phyloP scores from a whole-genome alignment of 768 basidiomycete genomes.

The Boletus patriciae region DNA sequence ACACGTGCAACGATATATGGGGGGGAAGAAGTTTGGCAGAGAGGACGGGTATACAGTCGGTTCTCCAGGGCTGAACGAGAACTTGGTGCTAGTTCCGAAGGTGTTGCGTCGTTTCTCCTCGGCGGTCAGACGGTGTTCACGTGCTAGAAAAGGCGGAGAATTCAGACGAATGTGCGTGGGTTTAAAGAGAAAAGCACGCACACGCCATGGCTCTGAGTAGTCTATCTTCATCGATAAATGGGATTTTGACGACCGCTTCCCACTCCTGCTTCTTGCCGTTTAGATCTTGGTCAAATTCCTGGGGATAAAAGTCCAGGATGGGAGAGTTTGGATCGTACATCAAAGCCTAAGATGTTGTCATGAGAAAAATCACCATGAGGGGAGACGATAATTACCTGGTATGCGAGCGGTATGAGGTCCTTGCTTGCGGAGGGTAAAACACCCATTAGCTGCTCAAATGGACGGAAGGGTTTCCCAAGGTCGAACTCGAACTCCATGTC shows the following conservation, averaged over 20 bases:
- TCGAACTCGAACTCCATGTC: constrained; percentile 85
- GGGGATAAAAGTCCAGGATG: constrained; percentile 93
- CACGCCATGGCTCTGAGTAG: constrained; percentile 81
- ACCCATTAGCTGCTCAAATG: constrained; percentile 97
- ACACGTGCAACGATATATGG: constrained; percentile 78
- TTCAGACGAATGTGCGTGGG: not conserved
- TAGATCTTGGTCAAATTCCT: constrained; percentile 87
- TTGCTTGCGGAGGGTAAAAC: constrained; percentile 90
- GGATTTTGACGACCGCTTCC: constrained; percentile 99
- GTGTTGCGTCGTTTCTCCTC: constrained; percentile 78
- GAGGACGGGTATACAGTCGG: constrained; percentile 85
- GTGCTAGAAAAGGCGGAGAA: constrained; percentile 44
- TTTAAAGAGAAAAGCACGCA: constrained; percentile 27
- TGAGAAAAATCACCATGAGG: not conserved
- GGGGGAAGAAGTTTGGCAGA: constrained; percentile 92
- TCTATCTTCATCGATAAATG: constrained; percentile 86
- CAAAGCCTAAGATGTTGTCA: constrained; percentile 58
- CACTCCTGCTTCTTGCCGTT: constrained; percentile 99
- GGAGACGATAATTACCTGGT: constrained; percentile 51
- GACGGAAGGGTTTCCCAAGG: constrained; percentile 85
- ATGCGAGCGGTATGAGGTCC: constrained; percentile 85
- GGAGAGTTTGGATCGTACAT: constrained; percentile 85
- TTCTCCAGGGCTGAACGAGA: constrained; percentile 63
- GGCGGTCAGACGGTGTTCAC: constrained; percentile 70
- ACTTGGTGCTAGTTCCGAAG: constrained; percentile 78